Percentiles rank a stretch among this genome's conserved stretches.
Evolutionary conservation across 1,284 basidiomycete genomes (phyloP).

Genomic region (Pseudozyma flocculosa): DNA sequence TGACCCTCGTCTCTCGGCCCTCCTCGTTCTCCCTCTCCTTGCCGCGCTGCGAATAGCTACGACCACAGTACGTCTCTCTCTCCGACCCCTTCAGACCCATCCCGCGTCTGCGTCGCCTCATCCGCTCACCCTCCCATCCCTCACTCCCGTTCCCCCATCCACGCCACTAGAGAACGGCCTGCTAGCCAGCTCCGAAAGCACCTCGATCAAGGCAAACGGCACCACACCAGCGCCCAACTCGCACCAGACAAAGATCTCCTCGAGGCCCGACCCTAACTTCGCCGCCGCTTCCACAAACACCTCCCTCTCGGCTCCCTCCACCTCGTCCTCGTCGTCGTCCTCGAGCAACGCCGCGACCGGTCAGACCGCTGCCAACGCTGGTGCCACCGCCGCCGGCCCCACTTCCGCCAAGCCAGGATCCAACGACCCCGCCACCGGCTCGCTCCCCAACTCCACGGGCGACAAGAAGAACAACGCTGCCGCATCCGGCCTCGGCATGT

Average conservation of each 20-base stretch:
- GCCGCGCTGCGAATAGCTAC: background rate
- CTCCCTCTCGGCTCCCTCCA: background rate
- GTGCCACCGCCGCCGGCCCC: too few relatives aligned
- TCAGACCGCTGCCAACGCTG: too few relatives aligned
- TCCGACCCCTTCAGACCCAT: background rate
- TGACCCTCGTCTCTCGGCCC: too few relatives aligned
- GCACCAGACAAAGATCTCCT: conserved; percentile 7
- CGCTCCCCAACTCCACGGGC: too few relatives aligned
- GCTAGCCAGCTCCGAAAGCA: conserved; percentile 7
- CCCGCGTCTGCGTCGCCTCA: too few relatives aligned
- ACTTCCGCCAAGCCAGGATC: too few relatives aligned
- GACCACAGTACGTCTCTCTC: conserved; percentile 16
- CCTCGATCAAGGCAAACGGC: conserved; percentile 19
- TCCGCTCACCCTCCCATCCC: background rate
- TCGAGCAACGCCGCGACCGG: too few relatives aligned
- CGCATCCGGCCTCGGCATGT: too few relatives aligned
- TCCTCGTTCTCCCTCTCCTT: too few relatives aligned
- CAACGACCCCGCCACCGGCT: too few relatives aligned
- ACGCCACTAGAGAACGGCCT: conserved; percentile 6
- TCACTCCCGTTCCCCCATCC: background rate
- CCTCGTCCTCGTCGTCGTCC: too few relatives aligned
- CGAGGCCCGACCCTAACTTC: background rate
- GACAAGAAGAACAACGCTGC: too few relatives aligned
- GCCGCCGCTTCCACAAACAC: background rate
- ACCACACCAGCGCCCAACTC: conserved; percentile 14